These are phyloP conservation scores for Phytopythium aichiense DNA, from an alignment of 352 stramenopile genomes.

Conservation along the genomic window DNA sequence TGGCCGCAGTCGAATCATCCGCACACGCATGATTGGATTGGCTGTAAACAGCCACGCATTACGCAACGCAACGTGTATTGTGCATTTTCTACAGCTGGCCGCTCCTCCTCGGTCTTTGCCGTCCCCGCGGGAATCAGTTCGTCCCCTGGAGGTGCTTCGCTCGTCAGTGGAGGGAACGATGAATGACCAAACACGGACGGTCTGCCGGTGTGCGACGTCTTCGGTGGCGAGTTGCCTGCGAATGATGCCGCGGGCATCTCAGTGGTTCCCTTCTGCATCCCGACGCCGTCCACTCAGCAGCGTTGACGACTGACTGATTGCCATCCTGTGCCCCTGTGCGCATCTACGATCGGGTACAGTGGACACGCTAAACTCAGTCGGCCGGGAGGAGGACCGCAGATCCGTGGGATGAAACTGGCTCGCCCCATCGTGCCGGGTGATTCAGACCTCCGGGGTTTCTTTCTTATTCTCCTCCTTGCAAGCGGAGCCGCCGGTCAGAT, in stretches of 20 bases:
- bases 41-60: neutral
- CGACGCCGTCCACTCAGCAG: conserved; percentile 1
- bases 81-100: too few relatives aligned
- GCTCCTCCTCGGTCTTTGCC: too few relatives aligned
- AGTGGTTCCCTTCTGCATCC: neutral
- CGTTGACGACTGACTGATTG: conserved; percentile 7
- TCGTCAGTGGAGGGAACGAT: too few relatives aligned
- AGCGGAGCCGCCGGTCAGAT: too few relatives aligned
- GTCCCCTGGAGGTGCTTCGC: too few relatives aligned
- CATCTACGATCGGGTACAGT: neutral
- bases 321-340: conserved; percentile 2
- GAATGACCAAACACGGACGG: too few relatives aligned
- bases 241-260: neutral
- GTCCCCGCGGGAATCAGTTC: too few relatives aligned
- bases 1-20: neutral
- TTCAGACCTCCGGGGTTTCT: neutral
- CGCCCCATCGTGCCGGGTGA: neutral
- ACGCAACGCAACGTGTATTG: neutral
- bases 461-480: too few relatives aligned
- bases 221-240: neutral
- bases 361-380: neutral
- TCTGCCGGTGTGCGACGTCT: neutral
- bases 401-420: neutral
- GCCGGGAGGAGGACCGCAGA: neutral
- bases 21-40: neutral